Evolutionary conservation across 2,329 filamentous ascomycete species (phyloP), one percentile per base, ranked within the genome.

Genomic region (Calonectria pseudoreteaudii): DNA sequence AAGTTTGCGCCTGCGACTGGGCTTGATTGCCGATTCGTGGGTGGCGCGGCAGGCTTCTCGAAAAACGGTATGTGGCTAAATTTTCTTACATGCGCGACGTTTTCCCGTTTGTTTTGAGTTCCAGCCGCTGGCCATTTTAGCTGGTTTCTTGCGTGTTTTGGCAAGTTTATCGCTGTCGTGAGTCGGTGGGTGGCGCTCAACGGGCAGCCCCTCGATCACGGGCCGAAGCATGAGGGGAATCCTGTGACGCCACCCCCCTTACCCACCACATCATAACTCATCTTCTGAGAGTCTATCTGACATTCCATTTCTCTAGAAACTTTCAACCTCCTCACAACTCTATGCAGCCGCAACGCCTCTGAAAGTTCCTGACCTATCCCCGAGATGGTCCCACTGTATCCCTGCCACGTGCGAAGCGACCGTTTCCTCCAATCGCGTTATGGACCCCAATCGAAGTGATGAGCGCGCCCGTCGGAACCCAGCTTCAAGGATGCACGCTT

Each of bases 311-410:
- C 31, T 47, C 49, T 73, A 80, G 79, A 74, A 71, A 53, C 65
- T 70, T 53, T 71, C 56, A 66, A 70, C 72, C 44, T 68, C 44
- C 31, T 66, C 77, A 71, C 52, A 74, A 74, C 75, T 41, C 74
- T 34, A 75, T 72, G 71, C 66, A 67, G 74, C 73, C 64, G 75
- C 67, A 34, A 78, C 62, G 67, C 77, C 75, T 38, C 68, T 82
- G 53, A 74, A 76, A 31, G 74, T 80, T 41, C 80, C 81, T 34
- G 71, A 75, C 66, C 53, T 71, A 52, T 82, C 80, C 44, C 85
- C 85, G 75, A 83, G 82, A 80, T 84, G 85, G 82, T 85, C 83
- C 73, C 77, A 78, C 75, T 79, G 77, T 70, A 77, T 81, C 67
- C 76, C 77, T 53, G 68, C 77, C 72, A 73, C 74, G 47, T 74